A percentile compares a stretch with the other conserved stretches of the same genome.
Conservation (phyloP, 2,329 filamentous ascomycete species). For the Elsinoe ampelina region DNA sequence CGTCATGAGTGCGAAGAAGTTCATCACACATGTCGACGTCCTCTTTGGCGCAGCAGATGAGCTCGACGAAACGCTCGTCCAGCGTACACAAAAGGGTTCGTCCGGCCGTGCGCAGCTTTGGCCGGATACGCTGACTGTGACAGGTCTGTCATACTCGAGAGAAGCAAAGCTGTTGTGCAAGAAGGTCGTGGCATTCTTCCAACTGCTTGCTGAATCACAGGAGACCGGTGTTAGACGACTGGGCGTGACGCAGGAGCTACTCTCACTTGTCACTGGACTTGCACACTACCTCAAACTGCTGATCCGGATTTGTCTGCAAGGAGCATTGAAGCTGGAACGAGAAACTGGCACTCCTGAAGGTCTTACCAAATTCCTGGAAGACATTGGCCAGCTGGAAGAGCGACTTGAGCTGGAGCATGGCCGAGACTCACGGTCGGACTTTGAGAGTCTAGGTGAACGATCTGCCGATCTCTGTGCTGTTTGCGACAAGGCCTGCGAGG, state of each 20-base stretch:
- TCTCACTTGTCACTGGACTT: conserved; percentile 91
- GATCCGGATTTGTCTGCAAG: conserved; percentile 93
- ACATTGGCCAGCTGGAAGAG: conserved; percentile 73
- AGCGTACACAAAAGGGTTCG: conserved; percentile 65
- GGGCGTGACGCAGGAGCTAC: conserved; percentile 92
- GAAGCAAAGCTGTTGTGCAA: conserved; percentile 99
- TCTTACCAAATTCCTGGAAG: conserved; percentile 71
- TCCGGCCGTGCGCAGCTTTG: conserved; percentile 12
- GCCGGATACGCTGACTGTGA: conserved; percentile 9
- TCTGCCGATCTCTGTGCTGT: conserved; percentile 65
- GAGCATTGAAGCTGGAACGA: conserved; percentile 80
- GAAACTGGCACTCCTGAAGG: conserved; percentile 67
- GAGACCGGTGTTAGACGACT: conserved; percentile 83
- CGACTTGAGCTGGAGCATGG: conserved; percentile 61
- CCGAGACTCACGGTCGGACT: conserved; percentile 33
- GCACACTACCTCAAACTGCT: conserved; percentile 96
- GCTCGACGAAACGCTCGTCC: conserved; percentile 63
- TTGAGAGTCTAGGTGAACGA: conserved; percentile 35
- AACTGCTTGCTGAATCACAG: conserved; percentile 85
- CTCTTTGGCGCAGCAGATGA: conserved; percentile 82
- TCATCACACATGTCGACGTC: conserved; percentile 92
- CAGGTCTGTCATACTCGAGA: conserved; percentile 71
- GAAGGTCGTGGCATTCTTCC: conserved; percentile 98
- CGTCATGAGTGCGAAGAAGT: conserved; percentile 86
- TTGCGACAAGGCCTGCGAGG: conserved; percentile 84